Percentiles rank a stretch among this genome's conserved stretches.
Evolutionary conservation across 345 rosid genomes (phyloP).

Genomic region (Brassica rapa): DNA sequence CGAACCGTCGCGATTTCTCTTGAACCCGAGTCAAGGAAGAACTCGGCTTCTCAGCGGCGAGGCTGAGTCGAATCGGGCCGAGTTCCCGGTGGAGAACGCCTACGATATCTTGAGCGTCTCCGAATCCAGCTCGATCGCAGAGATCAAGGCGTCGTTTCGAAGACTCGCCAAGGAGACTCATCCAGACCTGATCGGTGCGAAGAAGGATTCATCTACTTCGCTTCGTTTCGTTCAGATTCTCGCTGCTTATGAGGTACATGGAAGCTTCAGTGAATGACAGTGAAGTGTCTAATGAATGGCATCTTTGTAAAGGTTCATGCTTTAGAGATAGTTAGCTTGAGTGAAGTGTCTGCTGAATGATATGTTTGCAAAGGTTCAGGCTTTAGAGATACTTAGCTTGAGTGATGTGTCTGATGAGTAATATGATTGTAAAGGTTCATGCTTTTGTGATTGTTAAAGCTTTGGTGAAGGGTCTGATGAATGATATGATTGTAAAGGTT

Average conservation of each 20-base stretch:
- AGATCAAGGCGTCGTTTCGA: conserved; percentile 86
- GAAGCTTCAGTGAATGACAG: not conserved
- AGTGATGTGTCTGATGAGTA: not conserved
- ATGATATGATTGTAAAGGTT: not conserved
- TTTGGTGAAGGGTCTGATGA: not conserved
- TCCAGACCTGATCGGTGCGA: conserved; percentile 67
- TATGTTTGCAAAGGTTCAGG: not conserved
- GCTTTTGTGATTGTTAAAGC: not conserved
- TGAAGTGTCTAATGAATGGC: not conserved
- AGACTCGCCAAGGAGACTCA: conserved; percentile 88
- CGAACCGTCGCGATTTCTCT: conserved; percentile 12
- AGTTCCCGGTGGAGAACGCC: conserved; percentile 65
- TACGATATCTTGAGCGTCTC: conserved; percentile 72
- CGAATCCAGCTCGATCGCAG: conserved; percentile 67
- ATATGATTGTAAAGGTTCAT: not conserved
- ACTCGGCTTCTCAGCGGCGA: conserved; percentile 53
- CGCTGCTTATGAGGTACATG: conserved; percentile 84
- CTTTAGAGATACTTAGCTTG: not conserved
- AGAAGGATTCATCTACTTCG: conserved; percentile 51
- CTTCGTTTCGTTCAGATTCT: conserved; percentile 77
- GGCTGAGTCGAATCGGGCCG: conserved; percentile 52
- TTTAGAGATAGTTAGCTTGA: not conserved
- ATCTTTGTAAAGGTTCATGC: not conserved
- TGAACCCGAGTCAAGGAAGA: conserved; percentile 24
- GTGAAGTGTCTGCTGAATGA: not conserved